These are phyloP conservation scores for Tuber aestivum DNA, from an alignment of 495 filamentous ascomycete genomes.

Conservation along the genomic window DNA sequence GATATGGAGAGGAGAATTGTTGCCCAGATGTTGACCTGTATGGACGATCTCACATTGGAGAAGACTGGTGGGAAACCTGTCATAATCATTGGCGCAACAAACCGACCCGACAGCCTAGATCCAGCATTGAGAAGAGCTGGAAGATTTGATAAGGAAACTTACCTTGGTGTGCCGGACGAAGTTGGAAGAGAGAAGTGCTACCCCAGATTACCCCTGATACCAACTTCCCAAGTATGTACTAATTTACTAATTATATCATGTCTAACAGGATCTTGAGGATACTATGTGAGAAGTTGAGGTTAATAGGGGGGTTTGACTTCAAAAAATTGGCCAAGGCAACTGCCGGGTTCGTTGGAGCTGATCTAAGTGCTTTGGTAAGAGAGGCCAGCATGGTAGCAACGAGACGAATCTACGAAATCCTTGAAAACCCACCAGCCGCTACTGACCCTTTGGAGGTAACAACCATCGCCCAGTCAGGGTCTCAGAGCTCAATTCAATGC, in stretches of 20 bases:
- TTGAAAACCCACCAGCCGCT: conserved; percentile 24
- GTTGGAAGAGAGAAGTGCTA: conserved; percentile 59
- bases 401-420: conserved; percentile 52
- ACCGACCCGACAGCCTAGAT: conserved; percentile 83
- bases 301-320: conserved; percentile 73
- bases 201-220: background rate
- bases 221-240: background rate
- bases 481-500: conserved; percentile 39
- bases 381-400: conserved; percentile 63
- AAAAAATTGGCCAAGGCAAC: conserved; percentile 74
- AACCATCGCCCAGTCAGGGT: conserved; percentile 17
- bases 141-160: conserved; percentile 88
- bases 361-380: conserved; percentile 75
- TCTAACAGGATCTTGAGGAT: conserved; percentile 60
- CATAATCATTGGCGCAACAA: conserved; percentile 88
- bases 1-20: conserved; percentile 98
- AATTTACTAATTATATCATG: background rate
- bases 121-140: conserved; percentile 78
- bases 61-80: conserved; percentile 82
- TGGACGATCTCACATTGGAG: conserved; percentile 69
- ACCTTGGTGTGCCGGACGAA: conserved; percentile 89
- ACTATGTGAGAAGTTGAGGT: conserved; percentile 61
- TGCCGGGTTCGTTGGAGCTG: conserved; percentile 91
- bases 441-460: conserved; percentile 25
- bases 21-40: conserved; percentile 78